These are phyloP conservation scores for Penicillium sp. DNA, from an alignment of 2,329 filamentous ascomycete genomes.

Conservation along the genomic window DNA sequence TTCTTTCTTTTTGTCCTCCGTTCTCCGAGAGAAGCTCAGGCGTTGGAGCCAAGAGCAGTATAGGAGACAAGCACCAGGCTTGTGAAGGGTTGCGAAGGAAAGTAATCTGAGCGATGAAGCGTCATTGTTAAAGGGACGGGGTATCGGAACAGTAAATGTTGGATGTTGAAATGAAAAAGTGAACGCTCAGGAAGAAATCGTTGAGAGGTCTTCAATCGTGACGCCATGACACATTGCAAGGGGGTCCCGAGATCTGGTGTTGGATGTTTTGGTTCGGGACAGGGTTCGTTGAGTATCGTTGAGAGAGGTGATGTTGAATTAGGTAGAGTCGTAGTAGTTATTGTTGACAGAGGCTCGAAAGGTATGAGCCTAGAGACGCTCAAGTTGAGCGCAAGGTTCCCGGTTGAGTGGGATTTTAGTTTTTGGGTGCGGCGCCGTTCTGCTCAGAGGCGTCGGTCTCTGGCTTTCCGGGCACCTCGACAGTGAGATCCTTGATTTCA, in stretches of 20 bases:
- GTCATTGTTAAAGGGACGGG: conserved; percentile 30
- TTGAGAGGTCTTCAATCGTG: conserved; percentile 41
- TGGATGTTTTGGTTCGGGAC: conserved; percentile 20
- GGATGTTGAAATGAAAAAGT: conserved; percentile 37
- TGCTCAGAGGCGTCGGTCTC: conserved; percentile 17
- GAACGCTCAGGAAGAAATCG: conserved; percentile 40
- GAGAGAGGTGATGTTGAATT: conserved; percentile 38
- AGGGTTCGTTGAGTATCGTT: conserved; percentile 31
- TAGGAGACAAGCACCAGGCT: conserved; percentile 22
- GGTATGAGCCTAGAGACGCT: not conserved
- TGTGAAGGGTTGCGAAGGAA: conserved; percentile 10
- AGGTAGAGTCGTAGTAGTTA: conserved; percentile 21
- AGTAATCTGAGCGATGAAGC: conserved; percentile 20
- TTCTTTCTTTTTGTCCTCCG: conserved; percentile 11
- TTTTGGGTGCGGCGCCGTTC: conserved; percentile 22
- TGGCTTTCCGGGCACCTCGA: conserved; percentile 26
- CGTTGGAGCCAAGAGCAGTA: conserved; percentile 18
- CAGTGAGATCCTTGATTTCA: conserved; percentile 35
- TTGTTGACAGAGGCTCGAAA: conserved; percentile 14
- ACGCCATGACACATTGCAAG: conserved; percentile 36
- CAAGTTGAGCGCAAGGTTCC: conserved; percentile 6
- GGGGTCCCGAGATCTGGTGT: conserved; percentile 20
- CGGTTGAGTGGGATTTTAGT: conserved; percentile 20
- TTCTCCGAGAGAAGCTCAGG: not conserved
- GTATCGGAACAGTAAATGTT: conserved; percentile 33